Conservation (phyloP, 2,329 filamentous ascomycete species). For the Penicillium freii region DNA sequence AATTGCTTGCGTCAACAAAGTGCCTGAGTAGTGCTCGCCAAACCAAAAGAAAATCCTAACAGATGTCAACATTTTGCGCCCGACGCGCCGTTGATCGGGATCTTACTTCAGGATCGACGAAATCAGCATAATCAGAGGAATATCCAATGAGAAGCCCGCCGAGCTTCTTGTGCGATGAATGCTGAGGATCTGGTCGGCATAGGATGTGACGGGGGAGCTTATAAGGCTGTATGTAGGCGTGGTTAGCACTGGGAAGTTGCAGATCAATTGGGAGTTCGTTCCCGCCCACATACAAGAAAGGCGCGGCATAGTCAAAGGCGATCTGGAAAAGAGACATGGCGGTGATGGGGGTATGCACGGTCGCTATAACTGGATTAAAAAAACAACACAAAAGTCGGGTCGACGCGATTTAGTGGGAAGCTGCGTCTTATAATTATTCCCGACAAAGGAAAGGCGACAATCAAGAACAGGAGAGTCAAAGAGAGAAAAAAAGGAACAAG, state of each 20-base stretch:
- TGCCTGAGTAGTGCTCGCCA: slow-evolving; percentile 58
- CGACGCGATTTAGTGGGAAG: not conserved
- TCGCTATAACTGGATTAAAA: not conserved
- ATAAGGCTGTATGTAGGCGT: slow-evolving; percentile 49
- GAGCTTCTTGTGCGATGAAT: slow-evolving; percentile 61
- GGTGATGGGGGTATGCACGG: slow-evolving; percentile 6
- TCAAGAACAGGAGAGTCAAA: not conserved
- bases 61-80: slow-evolving; percentile 6
- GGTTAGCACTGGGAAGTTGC: slow-evolving; percentile 2
- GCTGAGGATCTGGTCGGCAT: slow-evolving; percentile 65
- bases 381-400: not conserved
- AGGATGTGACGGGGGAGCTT: slow-evolving; percentile 62
- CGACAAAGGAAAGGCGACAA: not conserved
- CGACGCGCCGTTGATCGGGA: slow-evolving; percentile 1
- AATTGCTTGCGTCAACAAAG: slow-evolving; percentile 59
- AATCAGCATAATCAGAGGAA: slow-evolving; percentile 65
- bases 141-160: slow-evolving; percentile 64
- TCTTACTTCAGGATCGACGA: slow-evolving; percentile 61
- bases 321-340: slow-evolving; percentile 41
- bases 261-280: not conserved
- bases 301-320: slow-evolving; percentile 48
- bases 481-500: slow-evolving; percentile 1
- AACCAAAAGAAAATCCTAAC: slow-evolving; percentile 64
- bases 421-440: not conserved
- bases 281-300: slow-evolving; percentile 45